These are phyloP conservation scores for Sutorius eximius DNA, from an alignment of 1,284 basidiomycete genomes.

Conservation along the genomic window DNA sequence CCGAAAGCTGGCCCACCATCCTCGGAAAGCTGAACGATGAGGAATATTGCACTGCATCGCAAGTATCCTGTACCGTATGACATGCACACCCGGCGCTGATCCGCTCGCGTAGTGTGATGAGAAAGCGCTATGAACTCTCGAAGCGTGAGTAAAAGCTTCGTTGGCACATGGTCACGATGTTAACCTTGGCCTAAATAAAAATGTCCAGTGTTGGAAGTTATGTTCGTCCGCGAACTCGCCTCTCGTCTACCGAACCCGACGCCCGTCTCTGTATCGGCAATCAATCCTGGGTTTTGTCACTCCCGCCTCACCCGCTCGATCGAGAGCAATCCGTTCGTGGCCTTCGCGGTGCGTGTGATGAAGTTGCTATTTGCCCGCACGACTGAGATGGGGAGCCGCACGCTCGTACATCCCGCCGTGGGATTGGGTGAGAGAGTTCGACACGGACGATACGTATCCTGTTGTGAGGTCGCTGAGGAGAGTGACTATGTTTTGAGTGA, in stretches of 20 bases:
- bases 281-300: constrained; percentile 39
- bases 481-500: constrained; percentile 29
- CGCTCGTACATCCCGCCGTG: constrained; percentile 30
- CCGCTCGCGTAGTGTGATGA: constrained; percentile 17
- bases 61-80: constrained; percentile 4
- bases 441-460: constrained; percentile 31
- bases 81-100: background rate
- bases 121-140: constrained; percentile 33
- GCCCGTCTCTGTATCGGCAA: constrained; percentile 35
- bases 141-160: constrained; percentile 33
- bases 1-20: constrained; percentile 23
- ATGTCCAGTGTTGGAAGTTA: constrained; percentile 28
- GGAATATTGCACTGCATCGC: constrained; percentile 31
- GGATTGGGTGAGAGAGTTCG: constrained; percentile 21
- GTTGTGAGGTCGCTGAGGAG: constrained; percentile 26
- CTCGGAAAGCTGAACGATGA: constrained; percentile 33
- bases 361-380: constrained; percentile 29
- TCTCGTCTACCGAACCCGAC: constrained; percentile 31
- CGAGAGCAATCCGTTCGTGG: constrained; percentile 11
- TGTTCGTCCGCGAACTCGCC: constrained; percentile 36
- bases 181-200: background rate
- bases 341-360: background rate
- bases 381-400: constrained; percentile 34
- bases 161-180: background rate
- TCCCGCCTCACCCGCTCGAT: constrained; percentile 25